Base-by-base conservation (phyloP, 441 rosid species). In the Erodium moschatum region DNA sequence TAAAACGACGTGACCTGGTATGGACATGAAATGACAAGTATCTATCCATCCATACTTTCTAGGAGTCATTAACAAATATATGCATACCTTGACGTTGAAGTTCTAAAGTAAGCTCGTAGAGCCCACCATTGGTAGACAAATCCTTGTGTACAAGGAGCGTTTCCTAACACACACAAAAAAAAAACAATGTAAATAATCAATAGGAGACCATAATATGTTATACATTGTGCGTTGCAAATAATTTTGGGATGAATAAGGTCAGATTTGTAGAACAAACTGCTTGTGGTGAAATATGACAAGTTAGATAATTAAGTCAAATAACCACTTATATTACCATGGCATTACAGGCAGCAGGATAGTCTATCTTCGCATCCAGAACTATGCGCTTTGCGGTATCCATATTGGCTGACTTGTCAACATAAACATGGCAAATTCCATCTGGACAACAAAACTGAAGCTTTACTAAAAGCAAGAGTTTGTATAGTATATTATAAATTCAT, bases 371-470 rank as follows among this genome's bases (percentile, higher is more conserved):
- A 85, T 94, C 99, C 72, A 89, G 64, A 64, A 91, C 81, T 61
- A 94, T 67, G 64, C 82, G 85, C 83, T 82, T 94, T 67, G 97
- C 96, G 87, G 83, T 91, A 67, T 83, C 89, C 77, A 86, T 65
- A 68, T 90, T 71, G 78, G 97, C 96, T 68, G 89, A 88, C 77
- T 94, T 91, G 58, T 94, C 99, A 73, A 91, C 90, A 76, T 86
- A 94, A 56, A 91, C 82, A 76, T 94, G 99, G 77, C 99, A 94
- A 77, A 94, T 83, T 75, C 99, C 99, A 88, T 91, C 99, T 91
- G 87, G 46, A 11, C 9, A 7, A 8, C 46, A 7, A 6, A 40
- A 8, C 12, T 40, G 46, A 6, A 40, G 11, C 12, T 11, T 40
- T 7, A 40, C 46, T 21, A 63, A 29, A 63, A 63, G 50, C 38